Base-by-base conservation (phyloP, 2,329 filamentous ascomycete species). In the Phyllosticta citrichinensis region DNA sequence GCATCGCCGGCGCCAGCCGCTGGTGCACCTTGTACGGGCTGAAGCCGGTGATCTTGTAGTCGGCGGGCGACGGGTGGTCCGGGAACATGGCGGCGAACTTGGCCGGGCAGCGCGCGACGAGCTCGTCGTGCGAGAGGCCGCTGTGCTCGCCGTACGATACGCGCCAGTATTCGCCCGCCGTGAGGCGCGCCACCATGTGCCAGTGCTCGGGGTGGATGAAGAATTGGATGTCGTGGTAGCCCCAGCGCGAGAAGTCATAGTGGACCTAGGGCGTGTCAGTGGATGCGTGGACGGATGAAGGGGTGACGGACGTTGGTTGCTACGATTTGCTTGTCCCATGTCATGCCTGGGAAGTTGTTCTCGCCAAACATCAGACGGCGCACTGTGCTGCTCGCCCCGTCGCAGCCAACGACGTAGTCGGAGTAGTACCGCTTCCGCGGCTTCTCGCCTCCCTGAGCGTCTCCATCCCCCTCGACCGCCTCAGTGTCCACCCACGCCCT, bases 1-100 rank as follows among this genome's bases (percentile, higher is more conserved):
- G 77, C 69, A 86, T 83, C 10, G 73, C 76, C 2, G 77, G 75
- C 3, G 82, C 83, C 63, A 83, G 83, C 6, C 83, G 77, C 68
- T 86, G 83, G 65, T 87, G 83, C 69, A 86, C 79, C 63, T 77
- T 80, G 70, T 86, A 86, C 0, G 83, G 83, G 50, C 79, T 81
- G 67, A 84, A 79, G 68, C 78, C 83, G 57, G 80, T 71, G 22
- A 86, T 68, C 12, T 79, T 77, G 72, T 87, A 87, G 52, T 84
- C 76, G 30, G 71, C 74, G 0, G 83, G 82, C 63, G 82, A 80
- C 0, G 83, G 84, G 61, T 83, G 75, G 0, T 83, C 83, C 0
- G 83, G 83, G 0, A 87, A 75, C 63, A 87, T 83, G 27, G 76
- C 69, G 63, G 81, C 76, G 66, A 81, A 87, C 62, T 83, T 84